Conservation (phyloP, 2,329 filamentous ascomycete species). For the Fonsecaea nubica region DNA sequence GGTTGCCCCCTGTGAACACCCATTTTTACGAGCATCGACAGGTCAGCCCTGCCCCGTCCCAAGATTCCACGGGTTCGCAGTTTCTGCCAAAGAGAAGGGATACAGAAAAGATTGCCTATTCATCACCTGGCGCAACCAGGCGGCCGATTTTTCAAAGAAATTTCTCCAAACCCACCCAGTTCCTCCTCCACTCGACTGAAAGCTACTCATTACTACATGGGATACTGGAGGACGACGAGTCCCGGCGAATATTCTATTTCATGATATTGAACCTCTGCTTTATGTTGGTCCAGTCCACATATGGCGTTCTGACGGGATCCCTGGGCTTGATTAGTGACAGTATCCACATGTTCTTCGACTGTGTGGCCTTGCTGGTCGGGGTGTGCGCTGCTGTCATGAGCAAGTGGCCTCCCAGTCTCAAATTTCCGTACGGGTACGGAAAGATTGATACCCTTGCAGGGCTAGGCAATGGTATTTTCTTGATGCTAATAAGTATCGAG, state of each 20-base stretch:
- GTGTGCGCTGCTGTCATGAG: conserved; percentile 91
- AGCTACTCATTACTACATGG: conserved; percentile 80
- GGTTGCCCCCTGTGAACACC: conserved; percentile 27
- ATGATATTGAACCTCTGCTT: conserved; percentile 94
- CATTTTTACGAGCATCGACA: conserved; percentile 26
- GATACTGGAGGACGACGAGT: conserved; percentile 89
- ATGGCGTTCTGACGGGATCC: conserved; percentile 91
- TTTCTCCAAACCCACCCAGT: conserved; percentile 65
- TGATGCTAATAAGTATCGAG: conserved; percentile 95
- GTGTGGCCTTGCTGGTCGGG: conserved; percentile 86
- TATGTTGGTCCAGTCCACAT: conserved; percentile 93
- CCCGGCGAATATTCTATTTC: conserved; percentile 94
- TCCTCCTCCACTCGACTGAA: conserved; percentile 72
- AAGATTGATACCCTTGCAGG: conserved; percentile 97
- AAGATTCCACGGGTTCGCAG: conserved; percentile 22
- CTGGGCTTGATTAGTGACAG: conserved; percentile 95
- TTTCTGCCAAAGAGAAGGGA: conserved; percentile 34
- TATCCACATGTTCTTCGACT: conserved; percentile 99
- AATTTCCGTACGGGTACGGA: conserved; percentile 85
- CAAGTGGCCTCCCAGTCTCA: conserved; percentile 89
- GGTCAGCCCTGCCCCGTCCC: conserved; percentile 27
- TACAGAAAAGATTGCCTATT: conserved; percentile 27
- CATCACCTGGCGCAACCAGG: conserved; percentile 16
- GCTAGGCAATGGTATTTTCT: conserved; percentile 93
- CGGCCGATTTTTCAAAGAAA: conserved; percentile 40